These are phyloP conservation scores for Linum usitatissimum DNA, from an alignment of 345 rosid species.

Conservation along the genomic window DNA sequence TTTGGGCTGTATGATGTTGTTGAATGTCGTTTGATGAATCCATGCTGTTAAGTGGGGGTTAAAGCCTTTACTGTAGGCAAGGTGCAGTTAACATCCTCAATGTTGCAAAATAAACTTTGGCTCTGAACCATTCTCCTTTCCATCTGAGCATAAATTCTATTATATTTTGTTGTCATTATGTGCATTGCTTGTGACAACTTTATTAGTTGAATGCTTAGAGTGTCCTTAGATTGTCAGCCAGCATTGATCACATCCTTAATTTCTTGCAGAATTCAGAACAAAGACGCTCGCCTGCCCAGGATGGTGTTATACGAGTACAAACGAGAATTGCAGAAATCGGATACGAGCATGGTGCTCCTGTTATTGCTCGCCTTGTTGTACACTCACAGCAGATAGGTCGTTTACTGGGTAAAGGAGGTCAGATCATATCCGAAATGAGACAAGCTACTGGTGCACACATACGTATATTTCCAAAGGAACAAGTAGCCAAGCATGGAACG, in stretches of 20 bases:
- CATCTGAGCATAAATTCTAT: no score
- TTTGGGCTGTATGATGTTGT: neutral
- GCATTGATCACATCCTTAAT: constrained; percentile 2
- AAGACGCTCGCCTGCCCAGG: constrained; percentile 62
- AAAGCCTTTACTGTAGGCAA: no score
- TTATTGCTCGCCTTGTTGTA: constrained; percentile 63
- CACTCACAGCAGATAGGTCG: constrained; percentile 53
- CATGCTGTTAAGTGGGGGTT: no score
- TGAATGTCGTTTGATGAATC: no score
- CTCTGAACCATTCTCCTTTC: no score
- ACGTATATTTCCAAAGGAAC: constrained; percentile 54
- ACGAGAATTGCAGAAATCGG: constrained; percentile 63
- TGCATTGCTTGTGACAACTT: neutral
- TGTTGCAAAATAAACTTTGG: no score
- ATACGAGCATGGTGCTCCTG: constrained; percentile 53
- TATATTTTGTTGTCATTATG: no score
- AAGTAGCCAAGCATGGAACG: constrained; percentile 38
- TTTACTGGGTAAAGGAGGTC: constrained; percentile 66
- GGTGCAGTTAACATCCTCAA: no score
- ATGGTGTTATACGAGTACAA: constrained; percentile 64
- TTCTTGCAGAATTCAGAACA: constrained; percentile 50
- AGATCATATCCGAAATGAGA: constrained; percentile 55
- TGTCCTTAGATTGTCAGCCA: neutral
- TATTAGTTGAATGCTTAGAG: neutral
- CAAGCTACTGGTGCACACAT: constrained; percentile 65